Conservation (phyloP, 495 filamentous ascomycete species). For the Neurospora sp. region DNA sequence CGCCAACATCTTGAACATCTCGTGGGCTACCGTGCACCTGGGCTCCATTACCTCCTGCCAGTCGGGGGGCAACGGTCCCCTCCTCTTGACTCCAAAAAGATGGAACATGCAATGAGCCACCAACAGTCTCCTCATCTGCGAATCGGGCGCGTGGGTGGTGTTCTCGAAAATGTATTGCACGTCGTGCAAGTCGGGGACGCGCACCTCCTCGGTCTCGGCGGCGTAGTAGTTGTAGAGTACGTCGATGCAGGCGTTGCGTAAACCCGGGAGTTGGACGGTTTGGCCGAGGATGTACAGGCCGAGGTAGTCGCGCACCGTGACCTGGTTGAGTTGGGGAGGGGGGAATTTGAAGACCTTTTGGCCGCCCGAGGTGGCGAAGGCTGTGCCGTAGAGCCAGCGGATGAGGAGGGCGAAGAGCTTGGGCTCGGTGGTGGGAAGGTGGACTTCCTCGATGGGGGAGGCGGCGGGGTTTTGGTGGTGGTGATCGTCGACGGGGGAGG, state of each 20-base stretch:
- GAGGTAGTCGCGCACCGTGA: slow-evolving; percentile 18
- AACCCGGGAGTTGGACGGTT: slow-evolving; percentile 11
- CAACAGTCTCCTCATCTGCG: slow-evolving; percentile 16
- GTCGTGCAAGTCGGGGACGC: slow-evolving; percentile 9
- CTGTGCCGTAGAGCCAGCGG: slow-evolving; percentile 21
- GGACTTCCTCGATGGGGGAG: slow-evolving; percentile 1
- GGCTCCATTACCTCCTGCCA: slow-evolving; percentile 8
- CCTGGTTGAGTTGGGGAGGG: slow-evolving; percentile 4
- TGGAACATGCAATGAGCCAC: slow-evolving; percentile 13
- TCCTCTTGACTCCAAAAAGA: slow-evolving; percentile 9
- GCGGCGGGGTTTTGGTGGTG: not conserved
- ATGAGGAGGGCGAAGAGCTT: slow-evolving; percentile 16
- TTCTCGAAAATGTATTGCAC: slow-evolving; percentile 15
- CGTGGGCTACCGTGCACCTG: slow-evolving; percentile 2
- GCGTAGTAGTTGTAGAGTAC: slow-evolving; percentile 11
- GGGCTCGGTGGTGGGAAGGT: slow-evolving; percentile 9
- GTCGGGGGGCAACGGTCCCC: slow-evolving; percentile 4
- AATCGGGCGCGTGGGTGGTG: slow-evolving; percentile 3
- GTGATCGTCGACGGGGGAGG: not conserved
- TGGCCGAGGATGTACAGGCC: slow-evolving; percentile 18
- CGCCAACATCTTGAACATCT: slow-evolving; percentile 15
- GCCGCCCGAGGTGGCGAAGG: slow-evolving; percentile 5
- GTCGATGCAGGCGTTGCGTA: slow-evolving; percentile 13
- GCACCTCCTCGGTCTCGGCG: slow-evolving; percentile 1
- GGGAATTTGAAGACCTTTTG: slow-evolving; percentile 7